Conservation (phyloP, 345 rosid species). For the Limnanthes douglasii region DNA sequence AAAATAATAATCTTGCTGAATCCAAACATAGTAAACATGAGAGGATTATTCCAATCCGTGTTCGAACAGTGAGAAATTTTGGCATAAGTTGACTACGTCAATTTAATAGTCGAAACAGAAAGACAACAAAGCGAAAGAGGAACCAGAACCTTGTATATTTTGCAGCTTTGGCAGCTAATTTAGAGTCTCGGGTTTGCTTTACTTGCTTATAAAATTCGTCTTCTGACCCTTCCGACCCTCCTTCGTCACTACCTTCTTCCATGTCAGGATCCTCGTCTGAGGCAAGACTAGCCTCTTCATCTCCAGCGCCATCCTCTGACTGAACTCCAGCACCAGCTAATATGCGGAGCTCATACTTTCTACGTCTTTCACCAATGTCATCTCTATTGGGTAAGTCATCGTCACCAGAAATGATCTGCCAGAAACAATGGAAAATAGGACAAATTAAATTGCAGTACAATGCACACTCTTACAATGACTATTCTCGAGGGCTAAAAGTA, state of each 20-base stretch:
- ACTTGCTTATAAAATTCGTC: conserved; percentile 63
- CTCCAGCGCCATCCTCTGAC: conserved; percentile 38
- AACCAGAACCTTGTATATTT: conserved; percentile 40
- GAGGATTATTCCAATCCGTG: background rate
- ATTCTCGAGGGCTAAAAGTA: no score
- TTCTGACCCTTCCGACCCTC: conserved; percentile 24
- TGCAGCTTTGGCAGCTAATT: conserved; percentile 57
- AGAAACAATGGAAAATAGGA: conserved; percentile 1
- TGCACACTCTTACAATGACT: no score
- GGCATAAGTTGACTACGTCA: background rate
- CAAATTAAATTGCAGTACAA: no score
- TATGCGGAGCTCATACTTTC: conserved; percentile 72
- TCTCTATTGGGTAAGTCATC: conserved; percentile 83
- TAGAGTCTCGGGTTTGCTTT: conserved; percentile 33
- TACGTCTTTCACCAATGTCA: conserved; percentile 91
- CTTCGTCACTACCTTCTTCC: conserved; percentile 20
- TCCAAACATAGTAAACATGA: conserved; percentile 5
- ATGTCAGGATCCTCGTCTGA: conserved; percentile 16
- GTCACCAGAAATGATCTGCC: conserved; percentile 66
- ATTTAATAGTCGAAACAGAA: background rate
- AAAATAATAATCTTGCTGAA: no score
- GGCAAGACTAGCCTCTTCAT: conserved; percentile 12
- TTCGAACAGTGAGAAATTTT: background rate
- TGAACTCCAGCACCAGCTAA: conserved; percentile 65
- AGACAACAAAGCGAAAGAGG: background rate